Base-by-base conservation (phyloP, 116 monocot species). In the Cymodocea nodosa region DNA sequence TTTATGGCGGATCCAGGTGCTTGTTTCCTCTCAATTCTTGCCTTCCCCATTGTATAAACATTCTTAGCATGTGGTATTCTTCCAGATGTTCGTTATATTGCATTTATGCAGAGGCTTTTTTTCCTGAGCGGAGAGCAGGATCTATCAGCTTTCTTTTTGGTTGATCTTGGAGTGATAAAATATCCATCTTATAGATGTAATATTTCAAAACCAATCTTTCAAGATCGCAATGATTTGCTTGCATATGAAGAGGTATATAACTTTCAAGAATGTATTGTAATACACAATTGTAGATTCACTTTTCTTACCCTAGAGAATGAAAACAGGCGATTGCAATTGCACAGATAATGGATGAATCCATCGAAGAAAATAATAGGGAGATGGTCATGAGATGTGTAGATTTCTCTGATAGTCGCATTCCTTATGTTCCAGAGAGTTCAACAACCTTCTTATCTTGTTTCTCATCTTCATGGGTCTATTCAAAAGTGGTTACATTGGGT, bases 71-170 rank as follows among this genome's bases (percentile, higher is more conserved):
- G 17, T 18, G 17, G 37, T 37, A 44, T 44, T 44, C 44, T 44
- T 37, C n/a, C 1, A 17, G 17, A 36, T 6, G 17, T 15, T 36
- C 18, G 0, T 0, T 62, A 17, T 62, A 1, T 62, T 62, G 35
- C 19, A 15, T 57, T 19, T 70, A 36, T 68, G 64, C 77, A 90
- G 97, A 85, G 91, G 34, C 80, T 97, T 12, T 90, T 97, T 82
- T 97, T 90, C 73, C 88, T 97, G 6, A 90, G 87, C 59, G 84
- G 97, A 35, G 87, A 91, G 70, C 97, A 97, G 71, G 91, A 97
- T 70, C 82, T 97, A 57, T 85, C 91, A 15, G 54, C 85, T 30
- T 90, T 90, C 71, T 70, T 97, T 25, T 78, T 97, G 57, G 83
- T 83, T 77, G 87, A 97, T 71, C 74, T 97, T 52, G 87, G 95